phyloP scores from a whole-genome alignment of 2,329 filamentous ascomycete genomes.

The Trichoderma sp. region DNA sequence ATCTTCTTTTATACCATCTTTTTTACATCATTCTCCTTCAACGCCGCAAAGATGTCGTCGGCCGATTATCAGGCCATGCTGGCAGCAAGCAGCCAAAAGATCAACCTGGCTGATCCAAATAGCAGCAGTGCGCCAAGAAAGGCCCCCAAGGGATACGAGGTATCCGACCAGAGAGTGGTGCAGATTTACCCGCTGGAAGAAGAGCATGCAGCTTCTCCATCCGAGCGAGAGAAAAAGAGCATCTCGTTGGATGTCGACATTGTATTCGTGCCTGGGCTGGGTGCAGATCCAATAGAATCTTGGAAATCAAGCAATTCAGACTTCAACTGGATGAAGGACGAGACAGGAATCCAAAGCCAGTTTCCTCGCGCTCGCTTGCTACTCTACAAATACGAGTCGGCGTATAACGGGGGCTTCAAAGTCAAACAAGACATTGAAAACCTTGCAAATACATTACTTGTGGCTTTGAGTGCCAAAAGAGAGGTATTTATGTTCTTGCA shows the following conservation, averaged over 20 bases:
- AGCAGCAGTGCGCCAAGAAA: too few relatives aligned
- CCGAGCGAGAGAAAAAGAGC: too few relatives aligned
- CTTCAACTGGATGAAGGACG: conserved; percentile 45
- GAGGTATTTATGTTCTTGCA: conserved; percentile 33
- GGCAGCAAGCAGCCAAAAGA: too few relatives aligned
- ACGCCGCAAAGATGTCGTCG: too few relatives aligned
- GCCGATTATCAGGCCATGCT: too few relatives aligned
- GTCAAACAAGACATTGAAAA: conserved; percentile 46
- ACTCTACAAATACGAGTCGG: conserved; percentile 46
- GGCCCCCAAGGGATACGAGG: too few relatives aligned
- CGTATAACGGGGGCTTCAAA: conserved; percentile 44
- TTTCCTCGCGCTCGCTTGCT: conserved; percentile 45
- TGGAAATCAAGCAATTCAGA: conserved; percentile 41
- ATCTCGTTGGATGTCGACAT: conserved; percentile 30
- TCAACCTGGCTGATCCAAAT: too few relatives aligned
- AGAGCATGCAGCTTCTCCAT: too few relatives aligned
- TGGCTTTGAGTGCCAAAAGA: conserved; percentile 39
- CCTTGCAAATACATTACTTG: conserved; percentile 42
- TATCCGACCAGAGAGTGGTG: too few relatives aligned
- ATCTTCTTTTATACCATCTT: too few relatives aligned
- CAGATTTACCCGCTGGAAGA: too few relatives aligned
- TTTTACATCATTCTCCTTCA: too few relatives aligned
- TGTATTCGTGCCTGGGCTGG: conserved; percentile 46
- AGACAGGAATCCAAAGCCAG: conserved; percentile 41
- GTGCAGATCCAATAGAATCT: conserved; percentile 43